Evolutionary conservation across 192 early-diverging fungal species (phyloP).

Genomic region (Coemansia sp.): DNA sequence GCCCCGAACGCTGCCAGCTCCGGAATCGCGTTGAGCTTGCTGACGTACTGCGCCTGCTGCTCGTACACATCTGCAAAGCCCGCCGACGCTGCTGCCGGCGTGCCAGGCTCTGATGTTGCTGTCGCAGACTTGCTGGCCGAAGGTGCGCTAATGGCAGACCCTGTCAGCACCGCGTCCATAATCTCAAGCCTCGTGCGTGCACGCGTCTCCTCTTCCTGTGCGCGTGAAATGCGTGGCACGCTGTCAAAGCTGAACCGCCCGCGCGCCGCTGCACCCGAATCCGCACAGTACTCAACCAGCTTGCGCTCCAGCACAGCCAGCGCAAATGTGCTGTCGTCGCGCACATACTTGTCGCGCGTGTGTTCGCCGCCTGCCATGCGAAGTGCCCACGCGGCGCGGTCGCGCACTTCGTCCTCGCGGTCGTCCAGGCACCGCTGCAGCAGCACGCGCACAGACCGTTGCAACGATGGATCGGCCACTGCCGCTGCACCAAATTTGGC

Average conservation of each 20-base stretch:
- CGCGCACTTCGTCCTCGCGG: conserved; percentile 97
- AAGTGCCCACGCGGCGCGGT: conserved; percentile 88
- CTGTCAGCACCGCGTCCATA: conserved; percentile 47
- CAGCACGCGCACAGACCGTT: conserved; percentile 77
- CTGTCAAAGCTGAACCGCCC: conserved; percentile 72
- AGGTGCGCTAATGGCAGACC: conserved; percentile 32
- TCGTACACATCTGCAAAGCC: conserved; percentile 33
- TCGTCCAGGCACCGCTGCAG: conserved; percentile 94
- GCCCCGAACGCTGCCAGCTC: conserved; percentile 78
- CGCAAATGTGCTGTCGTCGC: conserved; percentile 85
- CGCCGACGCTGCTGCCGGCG: conserved; percentile 7
- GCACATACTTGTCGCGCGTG: conserved; percentile 65
- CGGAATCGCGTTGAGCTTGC: conserved; percentile 74
- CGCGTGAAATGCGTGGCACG: conserved; percentile 80
- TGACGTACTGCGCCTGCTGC: conserved; percentile 72
- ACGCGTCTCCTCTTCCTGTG: conserved; percentile 80
- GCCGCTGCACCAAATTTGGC: conserved; percentile 80
- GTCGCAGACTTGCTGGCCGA: background rate
- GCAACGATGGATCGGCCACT: conserved; percentile 65
- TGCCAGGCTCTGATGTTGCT: conserved; percentile 6
- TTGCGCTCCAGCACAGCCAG: conserved; percentile 81
- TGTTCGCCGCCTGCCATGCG: conserved; percentile 68
- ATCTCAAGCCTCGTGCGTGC: conserved; percentile 54
- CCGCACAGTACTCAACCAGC: conserved; percentile 81
- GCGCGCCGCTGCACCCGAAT: conserved; percentile 57